Percentiles rank a stretch among this genome's conserved stretches.
phyloP scores from a whole-genome alignment of 352 stramenopile genomes.

The Aphanomyces astaci region DNA sequence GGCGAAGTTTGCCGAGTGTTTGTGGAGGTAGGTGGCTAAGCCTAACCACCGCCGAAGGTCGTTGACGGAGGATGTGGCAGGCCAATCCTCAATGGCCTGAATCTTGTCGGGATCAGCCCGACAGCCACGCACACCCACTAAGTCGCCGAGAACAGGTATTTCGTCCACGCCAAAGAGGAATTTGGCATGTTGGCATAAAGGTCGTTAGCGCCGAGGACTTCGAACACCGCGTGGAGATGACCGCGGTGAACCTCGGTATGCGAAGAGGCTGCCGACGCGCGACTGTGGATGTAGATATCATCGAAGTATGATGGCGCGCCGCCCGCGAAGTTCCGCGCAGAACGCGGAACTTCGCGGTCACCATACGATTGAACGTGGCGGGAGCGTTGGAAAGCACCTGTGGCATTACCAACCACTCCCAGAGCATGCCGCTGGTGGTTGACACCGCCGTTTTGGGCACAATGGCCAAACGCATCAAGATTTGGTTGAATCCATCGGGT shows the following conservation, averaged over 20 bases:
- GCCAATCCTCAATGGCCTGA: slow-evolving; percentile 21
- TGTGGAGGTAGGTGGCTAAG: slow-evolving; percentile 22
- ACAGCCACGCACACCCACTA: slow-evolving; percentile 16
- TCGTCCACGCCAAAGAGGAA: slow-evolving; percentile 22
- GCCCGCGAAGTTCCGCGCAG: too few species aligned
- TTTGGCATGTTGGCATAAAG: slow-evolving; percentile 30
- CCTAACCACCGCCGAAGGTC: slow-evolving; percentile 4
- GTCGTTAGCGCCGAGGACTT: slow-evolving; percentile 25
- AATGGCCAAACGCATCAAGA: slow-evolving; percentile 20
- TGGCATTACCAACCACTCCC: slow-evolving; percentile 32
- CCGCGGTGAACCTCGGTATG: slow-evolving; percentile 23
- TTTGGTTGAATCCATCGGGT: slow-evolving; percentile 30
- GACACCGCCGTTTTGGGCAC: slow-evolving; percentile 25
- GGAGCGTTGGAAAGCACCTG: slow-evolving; percentile 28
- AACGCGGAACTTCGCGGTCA: slow-evolving; percentile 25
- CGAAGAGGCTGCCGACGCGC: not conserved
- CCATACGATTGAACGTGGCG: slow-evolving; percentile 33
- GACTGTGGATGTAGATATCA: slow-evolving; percentile 30
- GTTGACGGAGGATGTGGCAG: slow-evolving; percentile 25
- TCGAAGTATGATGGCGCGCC: slow-evolving; percentile 31
- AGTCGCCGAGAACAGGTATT: slow-evolving; percentile 30
- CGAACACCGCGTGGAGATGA: slow-evolving; percentile 25
- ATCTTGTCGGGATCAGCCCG: too few species aligned
- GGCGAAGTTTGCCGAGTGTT: slow-evolving; percentile 23
- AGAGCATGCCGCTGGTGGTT: slow-evolving; percentile 28